Evolutionary conservation across 2,329 filamentous ascomycete species (phyloP), one percentile per base, ranked within the genome.

Genomic region (Talaromyces sp.): DNA sequence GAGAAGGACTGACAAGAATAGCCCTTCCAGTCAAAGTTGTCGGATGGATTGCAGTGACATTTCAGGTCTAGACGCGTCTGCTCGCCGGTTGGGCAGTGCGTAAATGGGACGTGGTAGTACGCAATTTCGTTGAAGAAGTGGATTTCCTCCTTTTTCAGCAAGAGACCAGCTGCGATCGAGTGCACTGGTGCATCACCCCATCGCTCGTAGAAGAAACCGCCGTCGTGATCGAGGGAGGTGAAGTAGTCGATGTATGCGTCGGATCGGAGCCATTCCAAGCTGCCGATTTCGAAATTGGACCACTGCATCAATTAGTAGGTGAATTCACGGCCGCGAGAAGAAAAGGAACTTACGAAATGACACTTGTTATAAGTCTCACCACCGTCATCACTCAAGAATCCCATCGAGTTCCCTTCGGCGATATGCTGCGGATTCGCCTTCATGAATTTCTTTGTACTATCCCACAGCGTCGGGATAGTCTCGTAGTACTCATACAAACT

Each of bases 121-220:
- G 92, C 94, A 73, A 99, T 99, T 74, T 99, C 94, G 79, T 99
- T 92, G 84, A 98, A 99, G 83, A 99, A 99, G 79, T 99, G 95
- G 68, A 99, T 88, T 77, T 99, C 89, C 59, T 95, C 90, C 83
- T 96, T 97, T 79, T 91, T 89, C 69, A 99, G 84, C 78, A 98
- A 86, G 47, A 99, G 82, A 67, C 86, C 86, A 3, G 95, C 95
- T 14, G 92, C 95, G 70, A 99, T 97, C n/a, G 94, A 97, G 82
- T 99, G 95, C 6, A 99, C 92, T 0, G 95, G 95, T 6, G 95
- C 95, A 79, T 99, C 94, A 66, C 94, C 94, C 94, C 94, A 99
- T 72, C 94, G 90, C 81, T 99, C 95, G 78, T 98, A 98, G 84
- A 97, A 98, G 86, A 99, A 99, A 68, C 95, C 95, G 69, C 95